Percentiles rank a stretch among this genome's conserved stretches.
These are phyloP conservation scores for Sphaerulina musiva DNA, from an alignment of 2,329 filamentous ascomycete genomes.

Conservation along the genomic window DNA sequence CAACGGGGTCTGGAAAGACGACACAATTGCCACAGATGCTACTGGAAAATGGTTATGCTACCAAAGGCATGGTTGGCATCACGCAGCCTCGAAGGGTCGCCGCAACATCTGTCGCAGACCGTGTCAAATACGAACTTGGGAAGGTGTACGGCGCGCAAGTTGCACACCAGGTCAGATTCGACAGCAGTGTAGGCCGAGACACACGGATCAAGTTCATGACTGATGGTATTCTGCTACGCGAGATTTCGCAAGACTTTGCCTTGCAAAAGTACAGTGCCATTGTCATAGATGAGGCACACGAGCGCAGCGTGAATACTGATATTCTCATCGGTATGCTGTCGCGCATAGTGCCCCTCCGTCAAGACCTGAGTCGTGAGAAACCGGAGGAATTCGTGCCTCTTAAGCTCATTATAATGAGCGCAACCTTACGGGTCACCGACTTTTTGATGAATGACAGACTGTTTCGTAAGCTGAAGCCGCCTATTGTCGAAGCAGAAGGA, in stretches of 20 bases:
- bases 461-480: conserved; percentile 61
- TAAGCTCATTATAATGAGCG: conserved; percentile 97
- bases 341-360: conserved; percentile 77
- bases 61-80: conserved; percentile 78
- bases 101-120: conserved; percentile 92
- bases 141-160: conserved; percentile 64
- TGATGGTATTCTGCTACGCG: conserved; percentile 86
- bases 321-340: conserved; percentile 97
- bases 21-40: conserved; percentile 96
- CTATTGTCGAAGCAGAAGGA: conserved; percentile 82
- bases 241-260: conserved; percentile 83
- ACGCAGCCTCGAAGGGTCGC: conserved; percentile 93
- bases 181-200: conserved; percentile 69
- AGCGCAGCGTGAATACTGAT: conserved; percentile 94
- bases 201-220: conserved; percentile 99
- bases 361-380: conserved; percentile 66
- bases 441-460: conserved; percentile 77
- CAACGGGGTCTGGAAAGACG: conserved; percentile 94
- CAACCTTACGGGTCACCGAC: conserved; percentile 83
- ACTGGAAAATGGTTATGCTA: conserved; percentile 87
- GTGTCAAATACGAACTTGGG: conserved; percentile 79
- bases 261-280: conserved; percentile 87
- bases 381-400: conserved; percentile 62
- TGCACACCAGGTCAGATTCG: conserved; percentile 88
- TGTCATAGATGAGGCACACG: conserved; percentile 93